Conservation (phyloP, 352 stramenopile genomes). For the Pythium aquatile region DNA sequence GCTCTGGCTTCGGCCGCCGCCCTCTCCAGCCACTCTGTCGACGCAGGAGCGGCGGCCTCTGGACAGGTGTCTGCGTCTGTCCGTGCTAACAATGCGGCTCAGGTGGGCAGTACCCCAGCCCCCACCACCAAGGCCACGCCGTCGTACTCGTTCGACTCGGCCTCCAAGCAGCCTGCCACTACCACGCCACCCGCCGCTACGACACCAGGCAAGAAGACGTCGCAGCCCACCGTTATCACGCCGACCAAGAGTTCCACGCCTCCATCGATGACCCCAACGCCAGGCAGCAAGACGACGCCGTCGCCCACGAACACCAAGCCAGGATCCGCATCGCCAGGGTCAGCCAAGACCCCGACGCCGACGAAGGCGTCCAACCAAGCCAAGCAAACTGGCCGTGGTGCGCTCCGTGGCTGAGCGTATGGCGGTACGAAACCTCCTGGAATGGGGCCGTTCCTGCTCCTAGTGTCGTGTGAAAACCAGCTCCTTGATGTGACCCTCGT, state of each 20-base stretch:
- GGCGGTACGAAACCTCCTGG: not conserved
- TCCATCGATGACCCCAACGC: not conserved
- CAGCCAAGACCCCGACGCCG: not conserved
- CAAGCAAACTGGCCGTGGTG: not conserved
- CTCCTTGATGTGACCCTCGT: too few species aligned
- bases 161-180: not conserved
- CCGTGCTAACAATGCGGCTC: not conserved
- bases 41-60: not conserved
- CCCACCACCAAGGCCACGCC: not conserved
- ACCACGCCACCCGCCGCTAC: not conserved
- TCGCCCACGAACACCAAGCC: not conserved
- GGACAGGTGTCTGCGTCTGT: not conserved
- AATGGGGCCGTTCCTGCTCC: too few species aligned
- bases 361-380: not conserved
- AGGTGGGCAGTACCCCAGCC: not conserved
- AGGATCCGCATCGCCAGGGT: not conserved
- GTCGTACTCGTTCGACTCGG: constrained; percentile 1
- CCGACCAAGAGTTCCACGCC: not conserved
- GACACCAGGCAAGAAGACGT: not conserved
- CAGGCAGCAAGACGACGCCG: not conserved
- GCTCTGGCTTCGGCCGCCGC: not conserved
- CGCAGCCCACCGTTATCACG: not conserved
- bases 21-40: not conserved
- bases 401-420: not conserved
- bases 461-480: too few species aligned